phyloP scores from a whole-genome alignment of 805 yeast genomes.

The fission yeast (Schizosaccharomyces pombe) region DNA sequence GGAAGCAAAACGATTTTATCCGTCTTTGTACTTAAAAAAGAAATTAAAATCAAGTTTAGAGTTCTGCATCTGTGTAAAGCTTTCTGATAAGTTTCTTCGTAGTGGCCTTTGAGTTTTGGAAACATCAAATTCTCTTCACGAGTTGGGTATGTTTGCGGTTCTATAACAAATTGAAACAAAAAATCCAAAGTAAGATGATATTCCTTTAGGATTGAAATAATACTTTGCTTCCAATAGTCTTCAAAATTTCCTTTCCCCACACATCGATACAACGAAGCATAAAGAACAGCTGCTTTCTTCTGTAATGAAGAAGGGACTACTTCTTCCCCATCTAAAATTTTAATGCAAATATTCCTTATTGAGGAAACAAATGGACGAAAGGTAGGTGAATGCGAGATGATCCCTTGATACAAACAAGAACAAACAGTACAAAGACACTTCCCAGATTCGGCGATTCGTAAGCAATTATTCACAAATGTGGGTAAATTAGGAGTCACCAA shows the following conservation, averaged over 20 bases:
- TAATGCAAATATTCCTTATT: neutral
- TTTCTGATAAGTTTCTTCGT: neutral
- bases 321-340: neutral
- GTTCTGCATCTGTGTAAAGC: neutral
- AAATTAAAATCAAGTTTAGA: neutral
- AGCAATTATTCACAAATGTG: neutral
- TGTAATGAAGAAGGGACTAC: neutral
- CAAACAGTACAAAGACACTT: neutral
- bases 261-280: neutral
- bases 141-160: neutral
- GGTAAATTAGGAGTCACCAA: neutral
- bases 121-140: neutral
- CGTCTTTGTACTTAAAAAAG: neutral
- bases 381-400: neutral
- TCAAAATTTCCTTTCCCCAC: neutral
- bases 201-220: neutral
- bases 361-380: neutral
- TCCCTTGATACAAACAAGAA: neutral
- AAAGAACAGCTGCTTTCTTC: conserved; percentile 2
- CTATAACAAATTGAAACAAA: neutral
- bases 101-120: neutral
- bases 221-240: neutral
- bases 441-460: neutral
- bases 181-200: neutral
- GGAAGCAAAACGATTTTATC: neutral